Percentiles rank a stretch among this genome's conserved stretches.
These are phyloP conservation scores for Dichotomopilus funicola DNA, from an alignment of 2,329 filamentous ascomycete genomes.

Conservation along the genomic window DNA sequence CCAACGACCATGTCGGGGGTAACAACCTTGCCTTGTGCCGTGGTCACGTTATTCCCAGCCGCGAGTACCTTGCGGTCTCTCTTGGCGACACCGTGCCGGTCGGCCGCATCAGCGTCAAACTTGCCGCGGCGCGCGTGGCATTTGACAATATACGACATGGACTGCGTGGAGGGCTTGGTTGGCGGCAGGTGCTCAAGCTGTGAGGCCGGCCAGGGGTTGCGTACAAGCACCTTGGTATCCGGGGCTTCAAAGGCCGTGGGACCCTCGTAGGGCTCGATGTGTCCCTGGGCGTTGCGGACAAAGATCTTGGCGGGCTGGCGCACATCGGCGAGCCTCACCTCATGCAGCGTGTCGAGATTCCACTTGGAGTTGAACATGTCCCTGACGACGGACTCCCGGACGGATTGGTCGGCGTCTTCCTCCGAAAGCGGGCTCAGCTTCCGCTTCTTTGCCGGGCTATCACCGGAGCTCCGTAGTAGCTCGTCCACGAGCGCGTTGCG, in stretches of 20 bases:
- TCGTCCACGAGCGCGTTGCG: too few species aligned
- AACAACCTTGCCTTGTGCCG: constrained; percentile 59
- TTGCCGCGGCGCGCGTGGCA: constrained; percentile 70
- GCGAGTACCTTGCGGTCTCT: constrained; percentile 55
- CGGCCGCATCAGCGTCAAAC: constrained; percentile 63
- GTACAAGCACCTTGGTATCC: constrained; percentile 64
- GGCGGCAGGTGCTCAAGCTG: constrained; percentile 58
- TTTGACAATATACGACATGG: constrained; percentile 82
- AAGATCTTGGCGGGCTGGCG: constrained; percentile 65
- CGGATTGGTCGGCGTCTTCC: constrained; percentile 36
- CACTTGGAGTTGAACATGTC: constrained; percentile 76
- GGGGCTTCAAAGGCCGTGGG: constrained; percentile 51
- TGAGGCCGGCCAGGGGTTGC: constrained; percentile 73
- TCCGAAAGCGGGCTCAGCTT: constrained; percentile 11
- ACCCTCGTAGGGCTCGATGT: constrained; percentile 63
- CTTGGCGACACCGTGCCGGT: constrained; percentile 54
- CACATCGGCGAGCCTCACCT: constrained; percentile 60
- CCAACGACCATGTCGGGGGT: constrained; percentile 85
- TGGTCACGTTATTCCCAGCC: constrained; percentile 55
- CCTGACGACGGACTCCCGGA: constrained; percentile 57
- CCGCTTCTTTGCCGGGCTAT: constrained; percentile 28
- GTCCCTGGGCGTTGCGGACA: constrained; percentile 55
- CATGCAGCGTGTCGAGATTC: constrained; percentile 62
- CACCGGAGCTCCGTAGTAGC: constrained; percentile 11
- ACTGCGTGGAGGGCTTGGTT: constrained; percentile 57